Evolutionary conservation across 1,139 yeast genomes (phyloP), one percentile per base, ranked within the genome.

Genomic region (Nakaseomyces kungkrabaensis): DNA sequence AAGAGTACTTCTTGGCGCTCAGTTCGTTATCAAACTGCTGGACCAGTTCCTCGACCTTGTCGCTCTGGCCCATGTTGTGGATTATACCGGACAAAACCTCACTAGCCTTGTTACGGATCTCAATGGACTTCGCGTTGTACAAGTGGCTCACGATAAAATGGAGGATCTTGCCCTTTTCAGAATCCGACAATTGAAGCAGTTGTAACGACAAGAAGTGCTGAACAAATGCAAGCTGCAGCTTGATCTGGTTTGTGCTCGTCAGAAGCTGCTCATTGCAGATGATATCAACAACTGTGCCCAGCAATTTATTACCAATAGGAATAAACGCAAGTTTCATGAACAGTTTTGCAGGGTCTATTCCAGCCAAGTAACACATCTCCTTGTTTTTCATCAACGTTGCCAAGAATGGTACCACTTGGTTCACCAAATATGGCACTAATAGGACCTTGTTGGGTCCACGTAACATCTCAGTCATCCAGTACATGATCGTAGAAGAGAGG

Each of bases 281-380:
- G 63, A 81, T 72, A 3, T 66, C 63, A 37, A 87, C 74, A 47
- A 86, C 66, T 5, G 63, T 60, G 9, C 71, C 72, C 26, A 83
- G 62, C 41, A 73, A 66, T 1, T 69, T 69, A 4, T 68, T 59
- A 34, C 77, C 74, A 59, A 72, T 79, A 1, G 84, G 78, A 38
- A 84, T 68, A 54, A 80, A 82, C 0, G 89, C 82, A 3, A 84
- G 69, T 37, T 72, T 72, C 46, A 76, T 72, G 61, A 83, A 77
- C 4, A 77, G 69, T 1, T 74, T 59, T 3, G 76, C 72, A 0
- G 89, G 85, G 43, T 76, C 75, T 34, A 85, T 70, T 48, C 78
- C 77, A 0, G 90, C 84, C 54, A 90, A 76, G 53, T 82, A 85
- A 59, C 90, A 83, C 26, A 88, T 89, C 56, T 92, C 97, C 56